These are phyloP conservation scores for Boletellus ananas DNA, from an alignment of 768 basidiomycete genomes.

Conservation along the genomic window DNA sequence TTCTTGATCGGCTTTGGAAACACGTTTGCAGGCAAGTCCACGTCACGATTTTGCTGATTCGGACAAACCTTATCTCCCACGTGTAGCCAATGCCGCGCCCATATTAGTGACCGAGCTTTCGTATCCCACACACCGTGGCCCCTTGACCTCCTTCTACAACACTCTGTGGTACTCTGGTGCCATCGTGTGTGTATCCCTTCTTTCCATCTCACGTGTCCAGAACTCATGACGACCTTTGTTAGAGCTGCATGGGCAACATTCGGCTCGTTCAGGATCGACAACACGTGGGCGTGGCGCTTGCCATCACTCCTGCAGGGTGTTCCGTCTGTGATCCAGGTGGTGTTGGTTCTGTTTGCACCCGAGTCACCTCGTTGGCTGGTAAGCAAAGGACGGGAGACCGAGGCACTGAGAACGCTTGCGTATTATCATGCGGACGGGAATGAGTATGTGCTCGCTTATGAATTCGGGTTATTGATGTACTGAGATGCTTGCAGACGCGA, in stretches of 20 bases:
- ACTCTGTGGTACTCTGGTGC: slow-evolving; percentile 86
- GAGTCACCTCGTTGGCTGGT: slow-evolving; percentile 85
- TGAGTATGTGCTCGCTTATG: slow-evolving; percentile 33
- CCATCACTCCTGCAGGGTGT: slow-evolving; percentile 71
- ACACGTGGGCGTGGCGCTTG: slow-evolving; percentile 78
- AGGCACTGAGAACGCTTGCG: slow-evolving; percentile 67
- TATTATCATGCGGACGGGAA: slow-evolving; percentile 83
- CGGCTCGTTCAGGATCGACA: slow-evolving; percentile 68
- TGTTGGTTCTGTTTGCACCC: slow-evolving; percentile 64
- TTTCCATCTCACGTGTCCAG: not conserved
- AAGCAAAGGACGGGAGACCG: slow-evolving; percentile 63
- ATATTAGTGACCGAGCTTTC: slow-evolving; percentile 80
- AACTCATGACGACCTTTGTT: not conserved
- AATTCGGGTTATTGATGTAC: not conserved
- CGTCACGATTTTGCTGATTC: not conserved
- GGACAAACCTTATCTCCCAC: not conserved
- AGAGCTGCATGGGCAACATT: slow-evolving; percentile 80
- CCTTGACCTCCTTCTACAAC: slow-evolving; percentile 75
- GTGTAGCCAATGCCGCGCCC: slow-evolving; percentile 64
- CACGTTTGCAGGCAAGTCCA: slow-evolving; percentile 54
- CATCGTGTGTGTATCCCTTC: slow-evolving; percentile 49
- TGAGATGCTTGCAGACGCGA: slow-evolving; percentile 40
- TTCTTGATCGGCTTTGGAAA: slow-evolving; percentile 76
- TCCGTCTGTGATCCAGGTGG: slow-evolving; percentile 65
- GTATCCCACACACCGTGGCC: slow-evolving; percentile 77